A percentile compares a stretch with the other conserved stretches of the same genome.
Conservation (phyloP, 768 basidiomycete genomes). For the Suillus spraguei region DNA sequence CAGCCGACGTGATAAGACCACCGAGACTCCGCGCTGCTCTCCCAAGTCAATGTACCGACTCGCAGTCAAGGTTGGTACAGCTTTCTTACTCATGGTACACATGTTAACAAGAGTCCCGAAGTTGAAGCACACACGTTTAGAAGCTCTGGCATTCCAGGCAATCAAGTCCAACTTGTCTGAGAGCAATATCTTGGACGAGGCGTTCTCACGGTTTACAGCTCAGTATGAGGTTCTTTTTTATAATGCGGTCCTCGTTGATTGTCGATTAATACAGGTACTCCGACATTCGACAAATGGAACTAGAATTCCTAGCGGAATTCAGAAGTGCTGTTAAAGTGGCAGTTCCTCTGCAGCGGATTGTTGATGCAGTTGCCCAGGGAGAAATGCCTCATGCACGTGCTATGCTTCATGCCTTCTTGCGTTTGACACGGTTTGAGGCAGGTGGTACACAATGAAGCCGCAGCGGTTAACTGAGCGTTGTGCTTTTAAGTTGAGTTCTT, state of each 20-base stretch:
- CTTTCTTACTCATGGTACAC: background rate
- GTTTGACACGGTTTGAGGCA: background rate
- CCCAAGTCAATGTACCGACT: constrained; percentile 43
- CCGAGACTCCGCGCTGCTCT: constrained; percentile 24
- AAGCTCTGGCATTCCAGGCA: constrained; percentile 20
- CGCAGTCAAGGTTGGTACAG: constrained; percentile 23
- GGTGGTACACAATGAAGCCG: background rate
- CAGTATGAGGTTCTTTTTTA: constrained; percentile 17
- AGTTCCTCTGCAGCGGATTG: background rate
- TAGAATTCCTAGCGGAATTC: background rate
- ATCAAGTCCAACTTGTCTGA: constrained; percentile 25
- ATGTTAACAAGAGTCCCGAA: background rate
- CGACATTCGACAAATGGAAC: constrained; percentile 15
- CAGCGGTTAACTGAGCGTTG: background rate
- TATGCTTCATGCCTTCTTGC: background rate
- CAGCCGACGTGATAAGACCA: background rate
- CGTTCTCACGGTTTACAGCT: constrained; percentile 33
- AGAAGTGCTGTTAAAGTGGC: background rate
- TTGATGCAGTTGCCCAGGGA: background rate
- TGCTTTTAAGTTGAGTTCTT: background rate
- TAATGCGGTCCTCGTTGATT: constrained; percentile 3
- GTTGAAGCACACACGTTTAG: background rate
- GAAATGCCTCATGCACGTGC: background rate
- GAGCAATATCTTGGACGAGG: constrained; percentile 32
- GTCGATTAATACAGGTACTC: constrained; percentile 16